These are phyloP conservation scores for Sanguinoderma infundibulare DNA, from an alignment of 1,284 basidiomycete genomes.

Conservation along the genomic window DNA sequence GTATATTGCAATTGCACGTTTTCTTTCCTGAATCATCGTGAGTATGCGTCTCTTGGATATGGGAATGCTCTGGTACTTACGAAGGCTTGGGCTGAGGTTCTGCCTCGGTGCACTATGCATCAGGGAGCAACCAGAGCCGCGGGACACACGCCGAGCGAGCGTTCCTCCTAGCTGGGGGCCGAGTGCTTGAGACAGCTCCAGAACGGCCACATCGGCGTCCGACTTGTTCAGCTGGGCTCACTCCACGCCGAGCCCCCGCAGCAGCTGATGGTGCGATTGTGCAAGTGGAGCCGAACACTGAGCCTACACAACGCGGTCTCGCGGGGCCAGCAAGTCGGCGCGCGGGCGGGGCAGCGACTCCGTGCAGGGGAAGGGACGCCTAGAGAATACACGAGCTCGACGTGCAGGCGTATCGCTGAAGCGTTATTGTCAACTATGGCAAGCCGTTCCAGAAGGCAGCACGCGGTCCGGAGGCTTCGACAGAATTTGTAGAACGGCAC, in stretches of 20 bases:
- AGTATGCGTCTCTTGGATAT: neutral
- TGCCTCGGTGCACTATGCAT: neutral
- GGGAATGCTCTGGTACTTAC: neutral
- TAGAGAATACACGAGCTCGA: neutral
- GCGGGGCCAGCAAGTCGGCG: neutral
- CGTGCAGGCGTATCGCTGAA: neutral
- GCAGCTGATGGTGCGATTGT: neutral
- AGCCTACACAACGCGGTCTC: neutral
- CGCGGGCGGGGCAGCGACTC: neutral
- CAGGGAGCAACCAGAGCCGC: neutral
- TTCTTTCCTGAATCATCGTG: neutral
- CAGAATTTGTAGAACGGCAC: neutral
- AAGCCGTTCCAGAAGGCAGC: neutral
- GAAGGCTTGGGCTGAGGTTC: neutral
- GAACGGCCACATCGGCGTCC: neutral
- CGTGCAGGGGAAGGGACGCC: conserved; percentile 1
- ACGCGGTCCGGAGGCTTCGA: neutral
- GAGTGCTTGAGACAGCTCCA: neutral
- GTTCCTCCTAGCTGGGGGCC: neutral
- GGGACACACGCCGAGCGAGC: neutral
- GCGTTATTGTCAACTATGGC: neutral
- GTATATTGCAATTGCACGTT: too few species aligned
- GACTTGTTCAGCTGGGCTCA: neutral
- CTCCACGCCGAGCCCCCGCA: neutral
- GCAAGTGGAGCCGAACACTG: neutral